These are phyloP conservation scores for Thielaviopsis euricoi DNA, from an alignment of 2,329 filamentous ascomycete genomes.

Conservation along the genomic window DNA sequence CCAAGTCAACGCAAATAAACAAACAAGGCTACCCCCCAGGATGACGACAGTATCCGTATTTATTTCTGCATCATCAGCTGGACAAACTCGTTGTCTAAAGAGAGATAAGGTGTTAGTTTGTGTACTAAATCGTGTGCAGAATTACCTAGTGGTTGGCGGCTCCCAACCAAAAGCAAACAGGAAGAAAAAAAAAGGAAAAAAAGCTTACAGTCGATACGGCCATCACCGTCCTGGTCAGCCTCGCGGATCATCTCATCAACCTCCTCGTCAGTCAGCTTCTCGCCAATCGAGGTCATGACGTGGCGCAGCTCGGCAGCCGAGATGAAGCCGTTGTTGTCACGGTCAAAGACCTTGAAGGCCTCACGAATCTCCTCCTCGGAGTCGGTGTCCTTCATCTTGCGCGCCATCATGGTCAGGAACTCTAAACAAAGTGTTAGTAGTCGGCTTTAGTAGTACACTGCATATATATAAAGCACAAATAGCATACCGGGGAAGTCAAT, in stretches of 20 bases:
- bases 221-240: slow-evolving; percentile 78
- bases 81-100: slow-evolving; percentile 73
- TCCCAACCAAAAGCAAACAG: not conserved
- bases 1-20: slow-evolving; percentile 4
- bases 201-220: slow-evolving; percentile 67
- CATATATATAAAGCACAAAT: not conserved
- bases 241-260: slow-evolving; percentile 90
- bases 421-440: slow-evolving; percentile 32
- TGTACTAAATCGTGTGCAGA: not conserved
- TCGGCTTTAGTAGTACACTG: not conserved
- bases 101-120: not conserved
- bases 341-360: slow-evolving; percentile 79
- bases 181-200: not conserved
- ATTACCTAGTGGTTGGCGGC: slow-evolving; percentile 15
- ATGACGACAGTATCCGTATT: slow-evolving; percentile 14
- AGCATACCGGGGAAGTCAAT: slow-evolving; percentile 74
- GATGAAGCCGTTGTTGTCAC: slow-evolving; percentile 85
- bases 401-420: slow-evolving; percentile 85
- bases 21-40: not conserved
- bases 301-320: slow-evolving; percentile 76
- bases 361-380: slow-evolving; percentile 83
- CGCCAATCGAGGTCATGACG: slow-evolving; percentile 83
- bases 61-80: slow-evolving; percentile 96
- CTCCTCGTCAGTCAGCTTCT: slow-evolving; percentile 82
- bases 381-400: slow-evolving; percentile 89